Evolutionary conservation across 306 rosid species (phyloP).

Genomic region (Rosa persica): DNA sequence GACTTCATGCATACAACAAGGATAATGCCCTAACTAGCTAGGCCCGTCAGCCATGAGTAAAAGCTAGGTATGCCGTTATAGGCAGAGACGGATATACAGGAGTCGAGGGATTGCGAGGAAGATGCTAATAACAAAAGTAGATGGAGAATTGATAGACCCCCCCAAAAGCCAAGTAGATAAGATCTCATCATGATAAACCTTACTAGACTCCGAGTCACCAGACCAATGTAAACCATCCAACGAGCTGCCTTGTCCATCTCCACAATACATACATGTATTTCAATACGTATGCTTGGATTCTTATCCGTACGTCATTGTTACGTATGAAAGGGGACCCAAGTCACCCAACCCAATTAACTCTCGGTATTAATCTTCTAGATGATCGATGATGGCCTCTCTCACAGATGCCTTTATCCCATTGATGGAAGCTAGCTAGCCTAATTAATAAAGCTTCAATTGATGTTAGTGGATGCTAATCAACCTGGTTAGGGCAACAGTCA

Average conservation of each 20-base stretch:
- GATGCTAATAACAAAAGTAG: background rate
- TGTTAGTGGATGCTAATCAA: background rate
- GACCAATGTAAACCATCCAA: background rate
- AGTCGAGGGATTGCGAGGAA: background rate
- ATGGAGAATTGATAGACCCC: background rate
- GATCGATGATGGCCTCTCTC: background rate
- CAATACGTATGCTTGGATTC: background rate
- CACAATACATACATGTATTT: background rate
- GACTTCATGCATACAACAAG: background rate
- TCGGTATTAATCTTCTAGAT: background rate
- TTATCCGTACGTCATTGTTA: background rate
- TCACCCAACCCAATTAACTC: background rate
- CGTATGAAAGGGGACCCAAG: background rate
- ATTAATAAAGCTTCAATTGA: background rate
- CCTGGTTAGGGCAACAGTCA: background rate
- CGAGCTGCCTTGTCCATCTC: background rate
- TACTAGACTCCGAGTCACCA: conserved; percentile 5
- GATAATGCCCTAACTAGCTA: background rate
- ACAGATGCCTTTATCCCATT: background rate
- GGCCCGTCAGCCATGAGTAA: background rate
- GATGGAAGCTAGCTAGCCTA: background rate
- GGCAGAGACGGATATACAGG: background rate
- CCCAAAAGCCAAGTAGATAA: background rate
- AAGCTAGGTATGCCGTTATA: background rate
- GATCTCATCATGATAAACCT: background rate